Conservation (phyloP, 257 asterid genomes). For the Gentiana macrophylla region DNA sequence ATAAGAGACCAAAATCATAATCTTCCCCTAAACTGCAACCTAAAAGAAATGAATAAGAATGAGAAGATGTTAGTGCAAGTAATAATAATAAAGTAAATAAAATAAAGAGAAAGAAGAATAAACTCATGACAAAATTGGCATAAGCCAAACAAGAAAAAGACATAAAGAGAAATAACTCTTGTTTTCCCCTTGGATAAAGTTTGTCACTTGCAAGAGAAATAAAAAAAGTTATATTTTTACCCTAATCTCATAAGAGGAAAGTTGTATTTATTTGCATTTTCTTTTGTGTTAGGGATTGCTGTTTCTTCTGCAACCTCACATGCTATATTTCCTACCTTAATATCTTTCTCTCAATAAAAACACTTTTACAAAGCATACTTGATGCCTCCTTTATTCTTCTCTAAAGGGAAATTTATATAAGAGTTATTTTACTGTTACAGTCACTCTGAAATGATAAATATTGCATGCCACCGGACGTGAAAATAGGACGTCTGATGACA, state of each 20-base stretch:
- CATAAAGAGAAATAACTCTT: conserved; percentile 20
- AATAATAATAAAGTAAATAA: too few relatives aligned
- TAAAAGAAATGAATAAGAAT: too few relatives aligned
- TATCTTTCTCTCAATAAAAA: not conserved
- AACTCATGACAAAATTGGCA: conserved; percentile 6
- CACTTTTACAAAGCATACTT: conserved; percentile 2
- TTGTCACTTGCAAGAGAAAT: conserved; percentile 23
- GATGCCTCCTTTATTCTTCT: conserved; percentile 16
- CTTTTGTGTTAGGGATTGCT: conserved; percentile 2
- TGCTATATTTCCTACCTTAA: not conserved
- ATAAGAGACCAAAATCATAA: too few relatives aligned
- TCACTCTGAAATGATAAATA: too few relatives aligned
- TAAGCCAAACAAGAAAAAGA: conserved; percentile 30
- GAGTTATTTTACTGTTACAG: too few relatives aligned
- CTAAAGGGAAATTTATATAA: conserved; percentile 12
- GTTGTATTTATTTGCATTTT: conserved; percentile 1
- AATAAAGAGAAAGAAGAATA: not conserved
- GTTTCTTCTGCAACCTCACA: conserved; percentile 10
- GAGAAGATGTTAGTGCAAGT: too few relatives aligned
- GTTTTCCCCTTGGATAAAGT: conserved; percentile 21
- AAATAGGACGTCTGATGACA: too few relatives aligned
- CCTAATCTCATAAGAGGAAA: conserved; percentile 1
- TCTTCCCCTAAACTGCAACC: too few relatives aligned
- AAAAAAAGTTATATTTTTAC: conserved; percentile 6
- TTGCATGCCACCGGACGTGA: too few relatives aligned